Percentiles rank a stretch among this genome's conserved stretches.
Evolutionary conservation across 768 basidiomycete species (phyloP).

Genomic region (Phylloporus rhodoxanthus): DNA sequence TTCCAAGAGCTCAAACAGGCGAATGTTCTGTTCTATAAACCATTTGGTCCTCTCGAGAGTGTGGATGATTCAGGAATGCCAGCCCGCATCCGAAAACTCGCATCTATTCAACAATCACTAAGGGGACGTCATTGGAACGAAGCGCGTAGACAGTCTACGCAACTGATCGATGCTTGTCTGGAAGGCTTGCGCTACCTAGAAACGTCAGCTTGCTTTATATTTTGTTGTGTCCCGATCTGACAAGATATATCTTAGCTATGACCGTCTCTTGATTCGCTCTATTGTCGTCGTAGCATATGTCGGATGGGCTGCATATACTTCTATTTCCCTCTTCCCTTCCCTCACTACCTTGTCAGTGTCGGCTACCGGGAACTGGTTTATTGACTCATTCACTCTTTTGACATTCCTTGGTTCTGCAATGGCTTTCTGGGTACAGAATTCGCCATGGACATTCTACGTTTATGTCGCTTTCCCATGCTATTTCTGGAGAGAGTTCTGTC

Average conservation of each 20-base stretch:
- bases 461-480: slow-evolving; percentile 72
- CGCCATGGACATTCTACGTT: slow-evolving; percentile 68
- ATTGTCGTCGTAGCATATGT: slow-evolving; percentile 69
- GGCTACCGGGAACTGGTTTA: neutral
- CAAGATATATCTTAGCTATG: slow-evolving; percentile 43
- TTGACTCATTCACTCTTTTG: slow-evolving; percentile 26
- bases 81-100: slow-evolving; percentile 33
- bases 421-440: slow-evolving; percentile 55
- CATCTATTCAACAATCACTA: slow-evolving; percentile 44
- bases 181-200: slow-evolving; percentile 72
- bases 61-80: slow-evolving; percentile 21
- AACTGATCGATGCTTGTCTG: slow-evolving; percentile 50
- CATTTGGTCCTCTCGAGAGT: slow-evolving; percentile 47
- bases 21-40: slow-evolving; percentile 57
- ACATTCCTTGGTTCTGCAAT: slow-evolving; percentile 36
- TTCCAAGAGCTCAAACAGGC: slow-evolving; percentile 53
- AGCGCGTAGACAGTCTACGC: slow-evolving; percentile 44
- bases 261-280: slow-evolving; percentile 61
- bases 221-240: slow-evolving; percentile 4
- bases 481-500: slow-evolving; percentile 63
- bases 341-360: slow-evolving; percentile 15
- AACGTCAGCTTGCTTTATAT: slow-evolving; percentile 35
- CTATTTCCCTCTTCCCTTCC: slow-evolving; percentile 50
- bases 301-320: slow-evolving; percentile 71
- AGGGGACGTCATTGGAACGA: slow-evolving; percentile 37